Conservation (phyloP, 345 rosid species). For the Brassica carinata region DNA sequence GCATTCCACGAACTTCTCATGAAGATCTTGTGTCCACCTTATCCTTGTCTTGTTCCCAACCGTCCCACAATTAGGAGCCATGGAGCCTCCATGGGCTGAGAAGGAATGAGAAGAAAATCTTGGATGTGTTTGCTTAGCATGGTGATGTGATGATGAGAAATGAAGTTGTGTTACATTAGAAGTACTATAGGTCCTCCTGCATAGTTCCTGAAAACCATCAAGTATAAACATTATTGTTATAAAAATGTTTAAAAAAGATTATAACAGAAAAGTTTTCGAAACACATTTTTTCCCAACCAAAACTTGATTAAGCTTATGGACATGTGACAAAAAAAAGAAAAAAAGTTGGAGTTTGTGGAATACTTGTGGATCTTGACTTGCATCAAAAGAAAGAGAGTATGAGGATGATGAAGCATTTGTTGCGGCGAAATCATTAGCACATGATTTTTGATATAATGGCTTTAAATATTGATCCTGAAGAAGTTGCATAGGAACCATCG, state of each 20-base stretch:
- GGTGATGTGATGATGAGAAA: conserved; percentile 34
- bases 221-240: background rate
- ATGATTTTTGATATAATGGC: conserved; percentile 32
- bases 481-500: conserved; percentile 30
- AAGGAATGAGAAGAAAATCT: conserved; percentile 28
- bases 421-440: conserved; percentile 1
- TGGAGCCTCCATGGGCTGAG: conserved; percentile 28
- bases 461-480: conserved; percentile 21
- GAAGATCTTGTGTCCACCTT: conserved; percentile 91
- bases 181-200: conserved; percentile 24
- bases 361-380: conserved; percentile 58
- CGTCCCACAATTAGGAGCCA: conserved; percentile 30
- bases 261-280: no score
- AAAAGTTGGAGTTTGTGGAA: background rate
- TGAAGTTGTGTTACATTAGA: conserved; percentile 42
- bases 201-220: conserved; percentile 40
- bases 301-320: no score
- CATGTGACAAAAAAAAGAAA: background rate
- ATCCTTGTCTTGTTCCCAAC: conserved; percentile 60
- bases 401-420: conserved; percentile 31
- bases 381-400: conserved; percentile 45
- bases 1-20: conserved; percentile 81
- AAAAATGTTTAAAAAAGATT: background rate
- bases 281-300: no score
- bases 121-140: conserved; percentile 22